Evolutionary conservation across 345 rosid genomes (phyloP).

Genomic region (Eucalyptus albens): DNA sequence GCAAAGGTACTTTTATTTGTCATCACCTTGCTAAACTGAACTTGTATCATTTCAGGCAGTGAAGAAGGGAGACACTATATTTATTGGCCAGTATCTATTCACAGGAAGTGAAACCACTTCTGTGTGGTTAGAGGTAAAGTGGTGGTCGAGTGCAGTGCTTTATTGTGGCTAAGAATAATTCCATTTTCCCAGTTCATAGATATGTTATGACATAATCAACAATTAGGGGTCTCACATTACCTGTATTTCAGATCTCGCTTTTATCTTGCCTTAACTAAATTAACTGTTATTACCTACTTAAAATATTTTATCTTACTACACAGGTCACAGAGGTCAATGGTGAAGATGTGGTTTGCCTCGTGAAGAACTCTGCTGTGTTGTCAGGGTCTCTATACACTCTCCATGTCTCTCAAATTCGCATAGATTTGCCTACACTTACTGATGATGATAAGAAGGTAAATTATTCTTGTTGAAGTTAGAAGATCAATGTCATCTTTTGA

Average conservation of each 20-base stretch:
- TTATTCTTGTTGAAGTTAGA: neutral
- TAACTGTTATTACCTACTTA: neutral
- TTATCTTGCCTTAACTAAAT: neutral
- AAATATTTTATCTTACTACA: neutral
- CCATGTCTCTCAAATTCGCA: conserved; percentile 63
- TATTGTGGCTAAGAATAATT: neutral
- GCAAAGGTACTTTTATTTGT: neutral
- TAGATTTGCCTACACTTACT: conserved; percentile 48
- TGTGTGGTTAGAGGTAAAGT: conserved; percentile 59
- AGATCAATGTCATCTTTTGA: neutral
- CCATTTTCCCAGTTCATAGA: neutral
- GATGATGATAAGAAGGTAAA: conserved; percentile 54
- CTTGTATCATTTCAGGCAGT: conserved; percentile 37
- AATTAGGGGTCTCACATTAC: neutral
- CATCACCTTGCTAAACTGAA: neutral
- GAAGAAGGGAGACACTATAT: conserved; percentile 57
- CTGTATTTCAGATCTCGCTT: neutral
- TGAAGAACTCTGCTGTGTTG: conserved; percentile 58
- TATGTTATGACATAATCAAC: neutral
- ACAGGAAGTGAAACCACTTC: conserved; percentile 69
- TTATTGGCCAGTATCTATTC: conserved; percentile 62
- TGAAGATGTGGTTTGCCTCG: conserved; percentile 55
- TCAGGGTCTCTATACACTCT: conserved; percentile 40
- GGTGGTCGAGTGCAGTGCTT: neutral
- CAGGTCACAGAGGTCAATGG: conserved; percentile 45